Conservation (phyloP, 2,329 filamentous ascomycete genomes). For the Colletotrichum limetticola region DNA sequence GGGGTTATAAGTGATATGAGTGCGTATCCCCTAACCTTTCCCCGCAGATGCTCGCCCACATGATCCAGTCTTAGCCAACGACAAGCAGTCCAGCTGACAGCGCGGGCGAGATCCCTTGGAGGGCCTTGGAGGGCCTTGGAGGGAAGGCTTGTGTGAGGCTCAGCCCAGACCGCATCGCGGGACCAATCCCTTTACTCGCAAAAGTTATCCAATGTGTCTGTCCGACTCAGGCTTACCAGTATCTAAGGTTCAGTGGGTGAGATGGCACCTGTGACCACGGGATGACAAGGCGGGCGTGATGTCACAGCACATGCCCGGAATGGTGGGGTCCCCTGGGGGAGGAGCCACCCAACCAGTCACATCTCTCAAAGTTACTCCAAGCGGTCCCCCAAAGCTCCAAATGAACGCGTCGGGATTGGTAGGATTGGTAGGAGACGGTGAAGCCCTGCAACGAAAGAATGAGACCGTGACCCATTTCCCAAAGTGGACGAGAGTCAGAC, state of each 20-base stretch:
- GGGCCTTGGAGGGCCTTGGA: neutral
- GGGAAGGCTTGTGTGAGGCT: slow-evolving; percentile 1
- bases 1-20: neutral
- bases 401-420: neutral
- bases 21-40: neutral
- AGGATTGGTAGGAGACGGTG: neutral
- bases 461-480: slow-evolving; percentile 25
- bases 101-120: neutral
- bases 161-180: neutral
- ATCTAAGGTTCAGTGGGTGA: neutral
- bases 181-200: slow-evolving; percentile 4
- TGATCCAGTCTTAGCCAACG: neutral
- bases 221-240: neutral
- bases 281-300: slow-evolving; percentile 7
- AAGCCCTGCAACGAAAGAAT: neutral
- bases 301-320: neutral
- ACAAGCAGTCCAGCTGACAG: neutral
- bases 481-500: neutral
- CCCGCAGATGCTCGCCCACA: slow-evolving; percentile 1
- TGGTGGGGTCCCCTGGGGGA: neutral
- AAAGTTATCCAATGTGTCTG: neutral
- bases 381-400: neutral
- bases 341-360: neutral
- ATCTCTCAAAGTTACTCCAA: neutral
- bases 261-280: slow-evolving; percentile 12